phyloP scores from a whole-genome alignment of 768 basidiomycete genomes.

The Russula virescens region DNA sequence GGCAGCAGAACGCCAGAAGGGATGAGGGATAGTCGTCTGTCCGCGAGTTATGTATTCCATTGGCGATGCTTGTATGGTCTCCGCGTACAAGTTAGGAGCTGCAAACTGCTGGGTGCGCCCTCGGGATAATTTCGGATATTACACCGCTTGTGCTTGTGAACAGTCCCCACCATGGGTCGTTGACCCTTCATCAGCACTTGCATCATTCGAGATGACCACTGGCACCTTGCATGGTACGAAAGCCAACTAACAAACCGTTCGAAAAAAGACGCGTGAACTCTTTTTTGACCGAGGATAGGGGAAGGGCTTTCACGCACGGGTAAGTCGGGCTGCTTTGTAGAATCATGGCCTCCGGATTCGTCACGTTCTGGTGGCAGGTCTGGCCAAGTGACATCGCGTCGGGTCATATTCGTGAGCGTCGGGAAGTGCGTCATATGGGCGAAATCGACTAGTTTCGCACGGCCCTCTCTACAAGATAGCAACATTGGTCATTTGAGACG shows the following conservation, averaged over 20 bases:
- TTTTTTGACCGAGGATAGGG: neutral
- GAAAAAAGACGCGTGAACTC: neutral
- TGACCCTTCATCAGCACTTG: neutral
- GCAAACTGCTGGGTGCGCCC: too few species aligned
- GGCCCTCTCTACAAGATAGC: constrained; percentile 6
- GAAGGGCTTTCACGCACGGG: neutral
- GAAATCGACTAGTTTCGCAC: neutral
- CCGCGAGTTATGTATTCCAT: too few species aligned
- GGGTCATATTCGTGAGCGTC: neutral
- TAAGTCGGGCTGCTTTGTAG: neutral
- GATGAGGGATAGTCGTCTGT: too few species aligned
- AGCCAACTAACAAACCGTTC: neutral
- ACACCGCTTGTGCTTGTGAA: neutral
- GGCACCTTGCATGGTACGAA: neutral
- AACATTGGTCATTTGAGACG: neutral
- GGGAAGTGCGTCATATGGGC: constrained; percentile 7
- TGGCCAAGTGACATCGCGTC: neutral
- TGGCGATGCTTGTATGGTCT: too few species aligned
- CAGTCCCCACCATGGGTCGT: neutral
- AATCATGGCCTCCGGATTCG: neutral
- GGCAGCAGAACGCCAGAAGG: too few species aligned
- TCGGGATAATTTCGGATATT: neutral
- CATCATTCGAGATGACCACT: too few species aligned
- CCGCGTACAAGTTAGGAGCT: too few species aligned
- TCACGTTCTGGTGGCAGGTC: neutral